Evolutionary conservation across 805 yeast species (phyloP).

Genomic region (Saturnispora bothae): DNA sequence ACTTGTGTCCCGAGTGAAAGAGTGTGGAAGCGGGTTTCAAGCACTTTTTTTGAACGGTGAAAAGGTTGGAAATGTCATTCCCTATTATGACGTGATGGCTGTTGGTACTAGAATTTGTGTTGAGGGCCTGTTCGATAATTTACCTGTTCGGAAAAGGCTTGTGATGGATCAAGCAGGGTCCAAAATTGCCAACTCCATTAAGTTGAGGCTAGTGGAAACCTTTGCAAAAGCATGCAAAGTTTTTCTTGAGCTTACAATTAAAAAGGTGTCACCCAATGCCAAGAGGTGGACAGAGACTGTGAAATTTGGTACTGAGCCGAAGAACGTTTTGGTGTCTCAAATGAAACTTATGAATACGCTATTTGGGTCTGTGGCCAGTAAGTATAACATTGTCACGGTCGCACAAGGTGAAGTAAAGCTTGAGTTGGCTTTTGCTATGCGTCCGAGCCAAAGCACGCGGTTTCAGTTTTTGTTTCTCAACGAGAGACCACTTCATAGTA

Average conservation of each 20-base stretch:
- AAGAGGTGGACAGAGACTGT: background rate
- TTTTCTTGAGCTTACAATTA: constrained; percentile 11
- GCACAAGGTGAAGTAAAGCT: constrained; percentile 18
- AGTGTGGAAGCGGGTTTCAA: constrained; percentile 23
- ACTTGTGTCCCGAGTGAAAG: constrained; percentile 35
- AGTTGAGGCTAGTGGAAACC: constrained; percentile 23
- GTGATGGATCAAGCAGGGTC: constrained; percentile 10
- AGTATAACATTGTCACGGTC: constrained; percentile 23
- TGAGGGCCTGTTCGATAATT: constrained; percentile 30
- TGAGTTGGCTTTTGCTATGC: constrained; percentile 32
- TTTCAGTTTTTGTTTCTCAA: constrained; percentile 40
- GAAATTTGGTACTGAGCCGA: background rate
- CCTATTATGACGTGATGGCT: background rate
- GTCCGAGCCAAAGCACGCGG: constrained; percentile 26
- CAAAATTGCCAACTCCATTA: constrained; percentile 22
- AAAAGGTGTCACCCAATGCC: too few species aligned
- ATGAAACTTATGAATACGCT: constrained; percentile 19
- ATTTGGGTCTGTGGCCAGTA: constrained; percentile 22
- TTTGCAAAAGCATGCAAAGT: constrained; percentile 21
- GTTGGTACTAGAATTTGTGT: constrained; percentile 32
- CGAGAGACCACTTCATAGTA: constrained; percentile 25
- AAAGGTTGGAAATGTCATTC: constrained; percentile 3
- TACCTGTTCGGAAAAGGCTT: constrained; percentile 34
- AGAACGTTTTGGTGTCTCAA: background rate
- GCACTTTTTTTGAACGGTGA: constrained; percentile 14